Evolutionary conservation across 2,329 filamentous ascomycete genomes (phyloP).

Genomic region (Malbranchea zuffiana): DNA sequence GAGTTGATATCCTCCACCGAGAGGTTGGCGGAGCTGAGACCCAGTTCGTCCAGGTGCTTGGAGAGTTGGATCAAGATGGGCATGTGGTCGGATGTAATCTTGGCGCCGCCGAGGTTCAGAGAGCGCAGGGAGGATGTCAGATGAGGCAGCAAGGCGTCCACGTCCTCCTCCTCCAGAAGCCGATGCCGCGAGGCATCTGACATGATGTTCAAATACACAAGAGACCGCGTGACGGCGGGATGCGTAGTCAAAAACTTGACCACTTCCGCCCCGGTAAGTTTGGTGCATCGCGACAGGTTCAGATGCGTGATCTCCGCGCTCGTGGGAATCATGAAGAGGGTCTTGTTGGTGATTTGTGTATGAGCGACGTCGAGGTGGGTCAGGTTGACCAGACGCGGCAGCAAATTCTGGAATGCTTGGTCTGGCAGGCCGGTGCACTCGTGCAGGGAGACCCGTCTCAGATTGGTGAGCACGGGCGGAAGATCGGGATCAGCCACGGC

Average conservation of each 20-base stretch:
- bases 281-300: conserved; percentile 65
- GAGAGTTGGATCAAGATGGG: conserved; percentile 53
- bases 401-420: conserved; percentile 54
- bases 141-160: conserved; percentile 53
- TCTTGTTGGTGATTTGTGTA: conserved; percentile 62
- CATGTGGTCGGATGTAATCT: conserved; percentile 55
- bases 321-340: conserved; percentile 58
- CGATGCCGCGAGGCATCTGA: conserved; percentile 63
- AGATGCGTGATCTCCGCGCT: conserved; percentile 65
- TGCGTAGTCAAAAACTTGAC: conserved; percentile 62
- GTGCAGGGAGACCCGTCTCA: conserved; percentile 63
- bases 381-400: conserved; percentile 58
- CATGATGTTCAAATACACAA: conserved; percentile 63
- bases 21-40: conserved; percentile 56
- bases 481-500: conserved; percentile 40
- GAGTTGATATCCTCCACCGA: conserved; percentile 54
- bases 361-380: conserved; percentile 74
- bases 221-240: conserved; percentile 51
- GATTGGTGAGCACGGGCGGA: conserved; percentile 44
- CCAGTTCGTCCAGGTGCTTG: conserved; percentile 65
- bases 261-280: conserved; percentile 54
- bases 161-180: conserved; percentile 54
- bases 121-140: conserved; percentile 54
- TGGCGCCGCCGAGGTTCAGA: conserved; percentile 64
- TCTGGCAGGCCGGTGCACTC: conserved; percentile 63